These are phyloP conservation scores for Codiaeum variegatum DNA, from an alignment of 441 rosid genomes.

Conservation along the genomic window DNA sequence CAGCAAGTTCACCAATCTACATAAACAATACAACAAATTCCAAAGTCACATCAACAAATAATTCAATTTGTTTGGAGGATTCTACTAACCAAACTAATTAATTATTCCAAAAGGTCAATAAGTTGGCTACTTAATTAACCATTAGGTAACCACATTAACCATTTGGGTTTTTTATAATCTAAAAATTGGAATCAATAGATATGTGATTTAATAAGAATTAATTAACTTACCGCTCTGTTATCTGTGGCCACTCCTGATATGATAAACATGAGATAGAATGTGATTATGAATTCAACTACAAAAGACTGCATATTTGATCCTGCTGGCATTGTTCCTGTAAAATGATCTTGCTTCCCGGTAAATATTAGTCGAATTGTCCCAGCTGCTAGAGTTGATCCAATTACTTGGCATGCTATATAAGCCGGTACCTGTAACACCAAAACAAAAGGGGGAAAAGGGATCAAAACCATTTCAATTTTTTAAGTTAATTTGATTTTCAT, in stretches of 20 bases:
- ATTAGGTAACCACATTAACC: background rate
- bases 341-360: slow-evolving; percentile 51
- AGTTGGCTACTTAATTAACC: slow-evolving; percentile 14
- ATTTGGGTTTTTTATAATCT: background rate
- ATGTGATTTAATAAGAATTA: background rate
- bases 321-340: slow-evolving; percentile 65
- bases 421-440: slow-evolving; percentile 55
- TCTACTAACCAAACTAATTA: too few relatives aligned
- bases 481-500: too few relatives aligned
- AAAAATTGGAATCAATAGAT: background rate
- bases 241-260: slow-evolving; percentile 88
- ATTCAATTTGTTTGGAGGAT: background rate
- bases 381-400: slow-evolving; percentile 71
- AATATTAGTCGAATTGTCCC: slow-evolving; percentile 72
- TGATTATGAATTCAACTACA: slow-evolving; percentile 79
- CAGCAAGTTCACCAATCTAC: slow-evolving; percentile 89
- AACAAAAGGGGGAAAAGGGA: background rate
- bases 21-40: background rate
- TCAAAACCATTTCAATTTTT: background rate
- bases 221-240: slow-evolving; percentile 68
- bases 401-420: slow-evolving; percentile 56
- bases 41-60: background rate
- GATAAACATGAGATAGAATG: slow-evolving; percentile 89
- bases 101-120: background rate
- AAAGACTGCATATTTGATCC: slow-evolving; percentile 69